Conservation (phyloP, 1,284 basidiomycete genomes). For the Rhodotorula sp. region DNA sequence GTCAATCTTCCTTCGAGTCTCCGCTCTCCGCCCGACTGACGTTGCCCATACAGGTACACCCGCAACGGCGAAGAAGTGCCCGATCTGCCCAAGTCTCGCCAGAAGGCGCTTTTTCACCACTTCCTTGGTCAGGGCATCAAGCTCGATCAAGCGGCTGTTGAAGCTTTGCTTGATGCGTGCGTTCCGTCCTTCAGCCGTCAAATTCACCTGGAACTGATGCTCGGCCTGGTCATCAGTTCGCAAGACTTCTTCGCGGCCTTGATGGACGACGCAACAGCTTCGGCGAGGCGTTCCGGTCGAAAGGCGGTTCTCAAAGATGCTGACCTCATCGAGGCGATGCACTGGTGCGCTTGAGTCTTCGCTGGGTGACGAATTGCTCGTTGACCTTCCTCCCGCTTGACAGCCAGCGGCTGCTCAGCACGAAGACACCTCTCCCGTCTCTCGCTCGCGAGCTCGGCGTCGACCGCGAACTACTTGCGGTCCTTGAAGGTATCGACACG, state of each 20-base stretch:
- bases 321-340: constrained; percentile 8
- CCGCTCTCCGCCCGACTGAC: too few relatives aligned
- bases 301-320: background rate
- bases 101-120: constrained; percentile 21
- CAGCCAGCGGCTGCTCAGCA: constrained; percentile 18
- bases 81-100: constrained; percentile 4
- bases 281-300: constrained; percentile 8
- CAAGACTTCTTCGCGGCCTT: constrained; percentile 18
- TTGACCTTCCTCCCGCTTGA: background rate
- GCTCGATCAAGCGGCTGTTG: constrained; percentile 5
- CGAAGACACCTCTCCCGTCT: constrained; percentile 6
- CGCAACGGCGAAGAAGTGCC: constrained; percentile 9
- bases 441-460: constrained; percentile 15
- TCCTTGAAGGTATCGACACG: constrained; percentile 1
- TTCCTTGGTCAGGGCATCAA: constrained; percentile 12
- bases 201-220: background rate
- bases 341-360: background rate
- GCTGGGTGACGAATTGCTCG: background rate
- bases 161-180: constrained; percentile 20
- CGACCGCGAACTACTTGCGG: constrained; percentile 17
- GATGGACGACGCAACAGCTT: constrained; percentile 1
- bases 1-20: background rate
- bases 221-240: background rate
- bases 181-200: background rate
- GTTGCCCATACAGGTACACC: constrained; percentile 2